phyloP scores from a whole-genome alignment of 208 protist genomes.

The Tetramitus jugosus region DNA sequence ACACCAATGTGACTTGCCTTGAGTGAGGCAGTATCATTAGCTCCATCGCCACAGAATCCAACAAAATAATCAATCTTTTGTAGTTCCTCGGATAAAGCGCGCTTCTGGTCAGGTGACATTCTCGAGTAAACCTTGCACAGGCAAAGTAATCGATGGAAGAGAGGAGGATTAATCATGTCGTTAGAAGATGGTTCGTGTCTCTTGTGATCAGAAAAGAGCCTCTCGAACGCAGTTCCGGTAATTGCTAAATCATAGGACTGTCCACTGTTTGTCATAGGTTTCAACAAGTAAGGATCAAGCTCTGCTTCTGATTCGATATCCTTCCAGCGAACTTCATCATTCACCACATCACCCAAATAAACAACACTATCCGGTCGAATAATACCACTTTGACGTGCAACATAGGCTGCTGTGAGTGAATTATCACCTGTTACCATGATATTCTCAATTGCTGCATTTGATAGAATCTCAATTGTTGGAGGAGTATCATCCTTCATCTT shows the following conservation, averaged over 20 bases:
- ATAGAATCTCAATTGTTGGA: constrained; percentile 34
- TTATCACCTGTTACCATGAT: constrained; percentile 59
- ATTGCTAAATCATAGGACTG: not conserved
- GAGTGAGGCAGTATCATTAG: constrained; percentile 30
- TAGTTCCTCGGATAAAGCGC: constrained; percentile 17
- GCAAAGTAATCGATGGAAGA: not conserved
- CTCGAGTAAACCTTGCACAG: constrained; percentile 3
- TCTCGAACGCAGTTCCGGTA: not conserved
- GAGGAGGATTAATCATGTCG: not conserved
- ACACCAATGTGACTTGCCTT: constrained; percentile 32
- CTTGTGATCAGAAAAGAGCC: not conserved
- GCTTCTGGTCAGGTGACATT: constrained; percentile 34
- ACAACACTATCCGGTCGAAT: not conserved
- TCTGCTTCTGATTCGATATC: not conserved
- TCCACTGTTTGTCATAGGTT: not conserved
- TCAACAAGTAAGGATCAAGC: not conserved
- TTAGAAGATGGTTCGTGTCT: not conserved
- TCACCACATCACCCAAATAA: not conserved
- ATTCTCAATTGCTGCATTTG: constrained; percentile 35
- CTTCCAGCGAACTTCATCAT: constrained; percentile 14
- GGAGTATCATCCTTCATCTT: constrained; percentile 45
- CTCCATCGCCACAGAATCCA: constrained; percentile 39
- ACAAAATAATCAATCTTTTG: constrained; percentile 23
- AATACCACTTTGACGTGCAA: constrained; percentile 37
- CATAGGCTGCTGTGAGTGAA: constrained; percentile 39